Conservation (phyloP, 306 rosid genomes). For the Cercis canadensis region DNA sequence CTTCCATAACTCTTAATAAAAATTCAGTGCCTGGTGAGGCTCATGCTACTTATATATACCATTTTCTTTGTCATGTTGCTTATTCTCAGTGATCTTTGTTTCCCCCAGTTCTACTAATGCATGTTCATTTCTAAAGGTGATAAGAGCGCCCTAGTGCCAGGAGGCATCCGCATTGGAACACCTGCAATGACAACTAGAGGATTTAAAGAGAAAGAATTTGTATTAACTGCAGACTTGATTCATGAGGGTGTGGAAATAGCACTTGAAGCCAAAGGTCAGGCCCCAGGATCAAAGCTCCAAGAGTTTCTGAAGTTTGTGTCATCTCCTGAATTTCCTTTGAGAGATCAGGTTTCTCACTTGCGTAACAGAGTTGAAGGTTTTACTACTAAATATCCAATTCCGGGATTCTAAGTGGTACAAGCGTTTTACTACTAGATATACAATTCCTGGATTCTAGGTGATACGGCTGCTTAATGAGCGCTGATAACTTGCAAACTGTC, state of each 20-base stretch:
- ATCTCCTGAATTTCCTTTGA: constrained; percentile 68
- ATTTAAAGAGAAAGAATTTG: constrained; percentile 74
- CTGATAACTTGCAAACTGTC: too few relatives aligned
- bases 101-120: constrained; percentile 18
- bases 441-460: constrained; percentile 79
- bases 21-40: constrained; percentile 89
- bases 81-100: constrained; percentile 13
- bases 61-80: constrained; percentile 6
- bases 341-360: constrained; percentile 57
- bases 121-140: constrained; percentile 61
- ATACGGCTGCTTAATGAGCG: neutral
- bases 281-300: constrained; percentile 80
- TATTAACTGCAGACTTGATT: constrained; percentile 69
- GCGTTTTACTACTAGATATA: constrained; percentile 48
- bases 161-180: constrained; percentile 96
- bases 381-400: constrained; percentile 76
- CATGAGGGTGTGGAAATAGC: constrained; percentile 86
- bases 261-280: constrained; percentile 66
- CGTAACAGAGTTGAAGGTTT: constrained; percentile 80
- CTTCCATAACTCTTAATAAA: constrained; percentile 91
- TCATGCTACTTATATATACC: constrained; percentile 3
- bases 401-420: constrained; percentile 68
- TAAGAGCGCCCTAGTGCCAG: constrained; percentile 86
- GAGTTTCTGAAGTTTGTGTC: constrained; percentile 71
- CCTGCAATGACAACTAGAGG: constrained; percentile 99